A percentile compares a stretch with the other conserved stretches of the same genome.
phyloP scores from a whole-genome alignment of 345 rosid genomes.

The Salix udensis region DNA sequence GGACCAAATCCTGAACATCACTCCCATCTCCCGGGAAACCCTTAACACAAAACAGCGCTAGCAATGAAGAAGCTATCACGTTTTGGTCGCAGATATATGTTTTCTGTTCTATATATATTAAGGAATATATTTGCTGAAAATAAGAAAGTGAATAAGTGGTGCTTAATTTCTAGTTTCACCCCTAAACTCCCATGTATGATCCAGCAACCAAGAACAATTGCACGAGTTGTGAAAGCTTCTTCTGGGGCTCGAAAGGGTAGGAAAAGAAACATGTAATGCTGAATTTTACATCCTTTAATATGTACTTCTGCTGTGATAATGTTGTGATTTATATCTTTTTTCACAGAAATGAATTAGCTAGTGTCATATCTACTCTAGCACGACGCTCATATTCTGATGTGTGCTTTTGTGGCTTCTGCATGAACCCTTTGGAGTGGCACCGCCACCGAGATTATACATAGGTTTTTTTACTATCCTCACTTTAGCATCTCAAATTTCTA shows the following conservation, averaged over 20 bases:
- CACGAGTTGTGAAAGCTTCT: background rate
- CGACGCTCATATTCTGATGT: background rate
- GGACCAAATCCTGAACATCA: slow-evolving; percentile 48
- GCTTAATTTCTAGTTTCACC: background rate
- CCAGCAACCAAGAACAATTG: background rate
- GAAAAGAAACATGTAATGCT: background rate
- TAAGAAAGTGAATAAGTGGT: background rate
- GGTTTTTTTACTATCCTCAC: background rate
- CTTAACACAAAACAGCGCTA: background rate
- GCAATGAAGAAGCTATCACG: too few relatives aligned
- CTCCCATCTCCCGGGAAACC: slow-evolving; percentile 7
- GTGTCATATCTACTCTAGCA: background rate
- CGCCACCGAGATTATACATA: background rate
- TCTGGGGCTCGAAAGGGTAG: background rate
- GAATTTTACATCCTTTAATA: background rate
- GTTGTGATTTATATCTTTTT: too few relatives aligned
- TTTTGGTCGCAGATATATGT: background rate
- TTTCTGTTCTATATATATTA: background rate
- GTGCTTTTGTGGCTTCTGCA: background rate
- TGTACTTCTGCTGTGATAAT: background rate
- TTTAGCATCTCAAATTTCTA: background rate
- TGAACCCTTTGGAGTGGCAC: background rate
- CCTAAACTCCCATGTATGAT: background rate
- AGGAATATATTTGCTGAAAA: too few relatives aligned
- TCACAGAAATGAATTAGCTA: too few relatives aligned